A percentile compares a stretch with the other conserved stretches of the same genome.
phyloP scores from a whole-genome alignment of 768 basidiomycete species.

The Trametes punicea region DNA sequence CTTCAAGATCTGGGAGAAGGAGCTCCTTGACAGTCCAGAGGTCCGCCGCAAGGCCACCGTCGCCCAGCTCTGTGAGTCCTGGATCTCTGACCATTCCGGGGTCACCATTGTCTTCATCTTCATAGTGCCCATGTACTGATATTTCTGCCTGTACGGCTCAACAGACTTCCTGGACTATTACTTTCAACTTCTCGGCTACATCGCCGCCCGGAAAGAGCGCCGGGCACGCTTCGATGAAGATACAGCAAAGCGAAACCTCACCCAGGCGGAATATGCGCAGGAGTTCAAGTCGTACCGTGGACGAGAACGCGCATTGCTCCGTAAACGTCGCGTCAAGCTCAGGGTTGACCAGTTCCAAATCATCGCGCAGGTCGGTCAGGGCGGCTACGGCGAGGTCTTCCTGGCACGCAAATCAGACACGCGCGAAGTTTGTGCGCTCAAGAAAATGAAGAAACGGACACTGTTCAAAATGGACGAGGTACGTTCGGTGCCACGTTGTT shows the following conservation, averaged over 20 bases:
- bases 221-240: conserved; percentile 80
- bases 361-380: conserved; percentile 98
- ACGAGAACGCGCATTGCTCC: conserved; percentile 88
- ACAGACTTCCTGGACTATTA: conserved; percentile 97
- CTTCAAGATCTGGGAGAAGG: conserved; percentile 79
- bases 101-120: background rate
- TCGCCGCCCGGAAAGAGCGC: conserved; percentile 82
- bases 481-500: conserved; percentile 3
- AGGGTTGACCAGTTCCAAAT: conserved; percentile 96
- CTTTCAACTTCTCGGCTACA: conserved; percentile 90
- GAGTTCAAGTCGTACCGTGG: conserved; percentile 95
- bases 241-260: conserved; percentile 63
- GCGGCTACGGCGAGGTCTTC: conserved; percentile 97
- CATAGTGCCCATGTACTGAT: background rate
- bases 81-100: background rate
- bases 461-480: conserved; percentile 99
- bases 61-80: conserved; percentile 86
- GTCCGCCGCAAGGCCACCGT: conserved; percentile 95
- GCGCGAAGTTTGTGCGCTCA: conserved; percentile 93
- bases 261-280: conserved; percentile 52
- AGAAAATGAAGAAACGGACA: conserved; percentile 95
- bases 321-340: conserved; percentile 89
- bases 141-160: background rate
- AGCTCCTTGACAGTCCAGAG: conserved; percentile 79
- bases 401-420: conserved; percentile 94